These are phyloP conservation scores for Zymoseptoria brevis DNA, from an alignment of 2,329 filamentous ascomycete species.

Conservation along the genomic window DNA sequence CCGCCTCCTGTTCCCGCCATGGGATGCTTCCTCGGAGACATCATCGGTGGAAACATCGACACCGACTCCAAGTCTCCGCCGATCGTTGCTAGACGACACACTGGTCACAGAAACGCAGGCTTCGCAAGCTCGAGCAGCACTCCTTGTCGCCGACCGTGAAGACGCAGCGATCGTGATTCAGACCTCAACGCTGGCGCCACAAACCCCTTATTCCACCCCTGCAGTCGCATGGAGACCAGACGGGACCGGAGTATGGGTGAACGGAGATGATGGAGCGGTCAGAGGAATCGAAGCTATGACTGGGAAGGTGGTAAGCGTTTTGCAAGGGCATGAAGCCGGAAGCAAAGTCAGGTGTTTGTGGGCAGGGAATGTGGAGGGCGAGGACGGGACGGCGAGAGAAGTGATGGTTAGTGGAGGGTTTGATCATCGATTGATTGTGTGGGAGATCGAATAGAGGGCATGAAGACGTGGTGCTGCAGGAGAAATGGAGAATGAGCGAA, in stretches of 20 bases:
- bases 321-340: slow-evolving; percentile 49
- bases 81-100: slow-evolving; percentile 21
- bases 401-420: slow-evolving; percentile 56
- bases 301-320: slow-evolving; percentile 46
- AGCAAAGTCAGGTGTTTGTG: slow-evolving; percentile 53
- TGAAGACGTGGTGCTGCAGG: background rate
- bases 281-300: slow-evolving; percentile 52
- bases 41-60: slow-evolving; percentile 8
- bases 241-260: slow-evolving; percentile 56
- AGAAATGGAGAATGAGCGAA: background rate
- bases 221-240: slow-evolving; percentile 55
- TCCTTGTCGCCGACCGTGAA: slow-evolving; percentile 48
- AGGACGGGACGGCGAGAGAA: slow-evolving; percentile 36
- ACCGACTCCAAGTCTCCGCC: slow-evolving; percentile 5
- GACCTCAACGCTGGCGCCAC: slow-evolving; percentile 53
- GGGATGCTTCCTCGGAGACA: slow-evolving; percentile 6
- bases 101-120: slow-evolving; percentile 38
- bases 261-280: slow-evolving; percentile 56
- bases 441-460: slow-evolving; percentile 32
- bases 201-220: slow-evolving; percentile 57
- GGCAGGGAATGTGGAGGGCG: slow-evolving; percentile 39
- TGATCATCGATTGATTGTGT: slow-evolving; percentile 53
- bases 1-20: slow-evolving; percentile 46
- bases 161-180: slow-evolving; percentile 54
- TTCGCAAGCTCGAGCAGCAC: slow-evolving; percentile 44